Evolutionary conservation across 23 red algal species (phyloP).

Genomic region (Gracilaria vermiculophylla): DNA sequence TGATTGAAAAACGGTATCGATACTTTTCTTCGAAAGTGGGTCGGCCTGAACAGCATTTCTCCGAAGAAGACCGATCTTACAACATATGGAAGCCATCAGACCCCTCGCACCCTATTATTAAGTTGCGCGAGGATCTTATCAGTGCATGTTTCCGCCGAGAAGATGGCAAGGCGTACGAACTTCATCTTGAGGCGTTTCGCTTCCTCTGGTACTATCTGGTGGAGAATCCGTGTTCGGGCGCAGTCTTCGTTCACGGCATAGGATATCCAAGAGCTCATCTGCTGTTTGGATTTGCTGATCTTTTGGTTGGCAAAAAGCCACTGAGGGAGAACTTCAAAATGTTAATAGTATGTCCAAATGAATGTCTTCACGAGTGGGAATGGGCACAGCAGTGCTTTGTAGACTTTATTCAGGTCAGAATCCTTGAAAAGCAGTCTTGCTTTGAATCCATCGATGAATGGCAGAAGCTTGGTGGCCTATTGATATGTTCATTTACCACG

Average conservation of each 20-base stretch:
- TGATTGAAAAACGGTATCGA: background rate
- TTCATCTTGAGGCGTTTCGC: constrained; percentile 46
- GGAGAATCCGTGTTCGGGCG: constrained; percentile 46
- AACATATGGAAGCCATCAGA: constrained; percentile 10
- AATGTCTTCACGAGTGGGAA: constrained; percentile 2
- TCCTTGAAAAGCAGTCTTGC: background rate
- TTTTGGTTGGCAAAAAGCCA: background rate
- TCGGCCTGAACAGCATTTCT: background rate
- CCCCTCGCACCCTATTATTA: background rate
- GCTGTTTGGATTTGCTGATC: constrained; percentile 24
- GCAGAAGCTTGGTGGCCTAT: background rate
- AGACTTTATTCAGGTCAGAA: background rate
- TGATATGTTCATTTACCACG: background rate
- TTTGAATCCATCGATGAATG: background rate
- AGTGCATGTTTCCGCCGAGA: background rate
- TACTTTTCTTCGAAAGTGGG: background rate
- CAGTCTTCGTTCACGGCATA: constrained; percentile 44
- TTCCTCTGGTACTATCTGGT: constrained; percentile 51
- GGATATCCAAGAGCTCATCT: constrained; percentile 44
- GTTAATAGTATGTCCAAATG: background rate
- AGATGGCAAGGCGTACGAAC: background rate
- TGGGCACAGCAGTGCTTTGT: background rate
- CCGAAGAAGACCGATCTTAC: background rate
- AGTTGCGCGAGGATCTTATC: background rate
- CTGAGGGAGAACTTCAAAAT: background rate